These are phyloP conservation scores for Hypomyces rosellus DNA, from an alignment of 2,329 filamentous ascomycete genomes.

Conservation along the genomic window DNA sequence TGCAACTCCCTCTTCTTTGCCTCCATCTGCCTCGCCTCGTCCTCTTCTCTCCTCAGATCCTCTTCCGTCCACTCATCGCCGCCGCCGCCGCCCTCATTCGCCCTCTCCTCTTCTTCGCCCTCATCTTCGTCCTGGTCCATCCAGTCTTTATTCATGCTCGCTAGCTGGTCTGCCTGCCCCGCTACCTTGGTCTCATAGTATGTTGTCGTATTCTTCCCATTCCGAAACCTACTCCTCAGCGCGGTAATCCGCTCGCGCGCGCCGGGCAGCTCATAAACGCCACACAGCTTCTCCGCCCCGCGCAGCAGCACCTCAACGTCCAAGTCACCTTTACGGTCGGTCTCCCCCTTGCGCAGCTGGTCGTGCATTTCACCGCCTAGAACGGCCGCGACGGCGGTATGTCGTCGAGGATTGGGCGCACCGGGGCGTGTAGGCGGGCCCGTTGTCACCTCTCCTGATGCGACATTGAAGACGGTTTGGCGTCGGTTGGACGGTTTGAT, in stretches of 20 bases:
- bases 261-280: conserved; percentile 78
- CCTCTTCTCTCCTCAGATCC: conserved; percentile 62
- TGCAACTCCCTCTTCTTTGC: conserved; percentile 51
- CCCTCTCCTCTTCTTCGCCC: conserved; percentile 43
- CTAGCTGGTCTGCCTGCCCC: conserved; percentile 67
- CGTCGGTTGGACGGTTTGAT: conserved; percentile 39
- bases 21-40: conserved; percentile 54
- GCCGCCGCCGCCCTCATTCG: conserved; percentile 39
- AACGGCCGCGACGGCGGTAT: conserved; percentile 84
- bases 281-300: conserved; percentile 84
- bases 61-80: conserved; percentile 56
- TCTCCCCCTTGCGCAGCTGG: conserved; percentile 58
- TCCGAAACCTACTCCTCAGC: conserved; percentile 63
- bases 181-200: conserved; percentile 77
- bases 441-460: conserved; percentile 56
- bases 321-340: conserved; percentile 56
- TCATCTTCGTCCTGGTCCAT: conserved; percentile 51
- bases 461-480: conserved; percentile 61
- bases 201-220: conserved; percentile 65
- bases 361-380: conserved; percentile 82
- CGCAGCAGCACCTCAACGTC: conserved; percentile 79
- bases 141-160: conserved; percentile 62
- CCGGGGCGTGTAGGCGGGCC: conserved; percentile 39
- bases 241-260: conserved; percentile 68
- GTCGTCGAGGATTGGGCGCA: conserved; percentile 53